Base-by-base conservation (phyloP, 1,139 yeast genomes). In the Debaryomyces fabryi region DNA sequence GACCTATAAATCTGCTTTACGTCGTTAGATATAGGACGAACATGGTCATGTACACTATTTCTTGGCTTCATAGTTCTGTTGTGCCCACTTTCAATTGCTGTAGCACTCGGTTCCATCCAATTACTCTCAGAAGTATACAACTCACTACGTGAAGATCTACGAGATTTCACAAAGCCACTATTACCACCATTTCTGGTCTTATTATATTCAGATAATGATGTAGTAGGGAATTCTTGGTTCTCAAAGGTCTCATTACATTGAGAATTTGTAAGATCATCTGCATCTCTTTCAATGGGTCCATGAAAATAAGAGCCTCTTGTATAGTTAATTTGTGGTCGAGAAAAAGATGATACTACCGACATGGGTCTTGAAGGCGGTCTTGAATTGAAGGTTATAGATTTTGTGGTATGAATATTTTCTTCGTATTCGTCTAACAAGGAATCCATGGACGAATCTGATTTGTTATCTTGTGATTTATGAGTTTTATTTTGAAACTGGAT, bases 381-480 rank as follows among this genome's bases (percentile, higher is more conserved):
- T 34, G 75, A 64, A 20, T 64, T 48, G 39, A 58, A 57, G 8
- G 63, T 57, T 24, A 61, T 56, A 2, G 74, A 65, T 47, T 59
- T 64, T n/a, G 73, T 59, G 36, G 61, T 58, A 4, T 70, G 60
- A 35, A 73, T 64, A 42, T 69, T 69, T 49, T 74, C 78, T 50
- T 79, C 81, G 54, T 79, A 81, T 51, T 76, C 81, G 50, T 80
- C 84, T 13, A 82, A 62, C 15, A 81, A 65, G 1, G 82, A 72
- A 57, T 81, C 86, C 68, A 80, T 67, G 1, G 79, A 71, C 1
- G 83, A 77, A 18, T 71, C 76, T 1, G 74, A 69, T 45, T 64
- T 63, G 7, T 47, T 44, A 34, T 51, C 52, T 12, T n/a, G 10
- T 30, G 15, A 13, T 16, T 42, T 25, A 15, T 23, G 13, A 12